Conservation (phyloP, 2,329 filamentous ascomycete species). For the Aspergillus uvarum region DNA sequence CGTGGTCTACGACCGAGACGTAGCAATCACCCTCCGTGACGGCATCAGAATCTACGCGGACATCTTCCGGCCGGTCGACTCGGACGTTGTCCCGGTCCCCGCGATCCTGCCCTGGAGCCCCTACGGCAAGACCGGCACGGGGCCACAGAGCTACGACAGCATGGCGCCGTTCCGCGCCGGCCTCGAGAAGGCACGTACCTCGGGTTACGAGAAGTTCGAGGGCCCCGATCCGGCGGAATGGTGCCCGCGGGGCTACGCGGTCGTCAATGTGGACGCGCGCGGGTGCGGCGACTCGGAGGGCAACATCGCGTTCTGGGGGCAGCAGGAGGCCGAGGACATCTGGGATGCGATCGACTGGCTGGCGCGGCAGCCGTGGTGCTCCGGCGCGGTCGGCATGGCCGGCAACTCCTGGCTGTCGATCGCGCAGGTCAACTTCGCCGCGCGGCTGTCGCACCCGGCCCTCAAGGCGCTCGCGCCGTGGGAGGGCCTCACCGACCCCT, state of each 20-base stretch:
- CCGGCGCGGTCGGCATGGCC: conserved; percentile 19
- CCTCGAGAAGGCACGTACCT: conserved; percentile 6
- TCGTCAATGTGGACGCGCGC: conserved; percentile 32
- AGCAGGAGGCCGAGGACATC: conserved; percentile 27
- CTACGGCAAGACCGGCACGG: conserved; percentile 28
- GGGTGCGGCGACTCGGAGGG: conserved; percentile 31
- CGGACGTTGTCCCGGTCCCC: conserved; percentile 19
- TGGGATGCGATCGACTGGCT: conserved; percentile 27
- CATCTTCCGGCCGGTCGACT: conserved; percentile 25
- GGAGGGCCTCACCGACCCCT: conserved; percentile 21
- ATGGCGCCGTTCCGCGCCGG: conserved; percentile 15
- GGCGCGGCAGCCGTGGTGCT: conserved; percentile 25
- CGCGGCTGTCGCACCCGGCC: conserved; percentile 13
- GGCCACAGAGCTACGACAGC: conserved; percentile 12
- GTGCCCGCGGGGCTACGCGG: conserved; percentile 29
- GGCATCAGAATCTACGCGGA: conserved; percentile 26
- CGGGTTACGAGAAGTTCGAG: conserved; percentile 25
- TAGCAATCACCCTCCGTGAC: conserved; percentile 27
- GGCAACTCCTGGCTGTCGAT: conserved; percentile 22
- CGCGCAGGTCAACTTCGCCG: conserved; percentile 14
- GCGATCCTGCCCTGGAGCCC: conserved; percentile 27
- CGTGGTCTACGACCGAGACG: conserved; percentile 25
- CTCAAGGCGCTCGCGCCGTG: conserved; percentile 25
- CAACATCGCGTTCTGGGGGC: conserved; percentile 24
- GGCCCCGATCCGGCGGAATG: conserved; percentile 33